Conservation (phyloP, 1,139 yeast species). For the Protomyces pachydermus region DNA sequence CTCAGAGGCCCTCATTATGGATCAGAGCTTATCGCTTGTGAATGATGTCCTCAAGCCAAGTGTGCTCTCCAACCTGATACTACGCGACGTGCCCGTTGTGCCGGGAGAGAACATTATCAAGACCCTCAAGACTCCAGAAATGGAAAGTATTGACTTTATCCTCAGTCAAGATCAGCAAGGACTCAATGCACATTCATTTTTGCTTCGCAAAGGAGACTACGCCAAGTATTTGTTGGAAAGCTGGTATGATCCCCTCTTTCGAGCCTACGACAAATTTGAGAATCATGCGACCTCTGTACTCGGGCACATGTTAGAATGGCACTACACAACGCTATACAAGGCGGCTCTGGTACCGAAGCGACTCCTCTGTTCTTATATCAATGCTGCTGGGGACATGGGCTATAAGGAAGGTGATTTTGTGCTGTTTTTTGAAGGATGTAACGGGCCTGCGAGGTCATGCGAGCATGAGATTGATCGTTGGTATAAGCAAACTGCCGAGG, state of each 20-base stretch:
- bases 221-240: conserved; percentile 66
- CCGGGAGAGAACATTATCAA: conserved; percentile 65
- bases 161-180: conserved; percentile 61
- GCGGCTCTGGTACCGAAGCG: conserved; percentile 66
- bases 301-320: conserved; percentile 89
- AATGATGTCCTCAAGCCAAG: conserved; percentile 55
- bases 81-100: conserved; percentile 62
- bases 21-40: conserved; percentile 53
- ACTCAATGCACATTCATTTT: conserved; percentile 62
- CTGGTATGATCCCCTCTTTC: conserved; percentile 67
- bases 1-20: conserved; percentile 63
- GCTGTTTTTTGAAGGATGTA: conserved; percentile 39
- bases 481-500: neutral
- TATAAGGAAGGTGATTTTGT: conserved; percentile 42
- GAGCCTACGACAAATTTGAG: conserved; percentile 57
- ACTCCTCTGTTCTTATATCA: conserved; percentile 48
- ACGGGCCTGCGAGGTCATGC: conserved; percentile 37
- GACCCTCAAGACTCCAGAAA: conserved; percentile 59
- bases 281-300: conserved; percentile 59
- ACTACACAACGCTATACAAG: conserved; percentile 67
- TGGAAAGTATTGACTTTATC: conserved; percentile 53
- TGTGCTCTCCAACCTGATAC: conserved; percentile 54
- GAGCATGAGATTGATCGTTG: conserved; percentile 37
- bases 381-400: conserved; percentile 37
- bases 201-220: conserved; percentile 58